Conservation (phyloP, 2,329 filamentous ascomycete species). For the Colletotrichum sp. region DNA sequence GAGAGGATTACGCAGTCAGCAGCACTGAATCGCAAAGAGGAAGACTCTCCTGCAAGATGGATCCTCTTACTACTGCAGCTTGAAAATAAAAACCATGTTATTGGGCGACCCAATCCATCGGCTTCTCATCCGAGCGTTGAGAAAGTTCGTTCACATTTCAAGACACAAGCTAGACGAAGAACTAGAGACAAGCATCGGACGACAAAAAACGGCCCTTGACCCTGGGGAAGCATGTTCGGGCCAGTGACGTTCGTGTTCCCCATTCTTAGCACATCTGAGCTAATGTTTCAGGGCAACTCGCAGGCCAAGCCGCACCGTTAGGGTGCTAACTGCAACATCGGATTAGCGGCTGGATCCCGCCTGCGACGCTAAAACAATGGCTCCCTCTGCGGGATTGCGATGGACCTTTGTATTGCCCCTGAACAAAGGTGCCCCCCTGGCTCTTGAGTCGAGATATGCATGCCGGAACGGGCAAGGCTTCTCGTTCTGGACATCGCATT, state of each 20-base stretch:
- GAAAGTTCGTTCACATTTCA: neutral
- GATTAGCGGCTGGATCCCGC: neutral
- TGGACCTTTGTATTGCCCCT: neutral
- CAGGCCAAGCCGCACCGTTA: neutral
- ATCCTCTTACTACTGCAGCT: neutral
- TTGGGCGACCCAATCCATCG: neutral
- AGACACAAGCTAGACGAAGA: neutral
- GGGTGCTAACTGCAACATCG: neutral
- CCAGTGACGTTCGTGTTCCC: neutral
- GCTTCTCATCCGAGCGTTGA: neutral
- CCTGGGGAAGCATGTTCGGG: neutral
- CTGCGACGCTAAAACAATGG: neutral
- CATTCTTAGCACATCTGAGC: neutral
- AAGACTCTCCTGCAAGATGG: neutral
- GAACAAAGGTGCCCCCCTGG: neutral
- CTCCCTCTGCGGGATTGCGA: neutral
- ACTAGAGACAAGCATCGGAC: neutral
- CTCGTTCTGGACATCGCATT: neutral
- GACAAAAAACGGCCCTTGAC: neutral
- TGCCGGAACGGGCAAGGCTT: neutral
- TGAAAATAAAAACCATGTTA: neutral
- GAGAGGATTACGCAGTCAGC: neutral
- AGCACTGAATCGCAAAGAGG: neutral
- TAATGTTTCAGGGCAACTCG: conserved; percentile 9
- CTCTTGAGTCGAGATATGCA: neutral